A percentile compares a stretch with the other conserved stretches of the same genome.
phyloP scores from a whole-genome alignment of 139 green algal species.

The Zygnema circumcarinatum region DNA sequence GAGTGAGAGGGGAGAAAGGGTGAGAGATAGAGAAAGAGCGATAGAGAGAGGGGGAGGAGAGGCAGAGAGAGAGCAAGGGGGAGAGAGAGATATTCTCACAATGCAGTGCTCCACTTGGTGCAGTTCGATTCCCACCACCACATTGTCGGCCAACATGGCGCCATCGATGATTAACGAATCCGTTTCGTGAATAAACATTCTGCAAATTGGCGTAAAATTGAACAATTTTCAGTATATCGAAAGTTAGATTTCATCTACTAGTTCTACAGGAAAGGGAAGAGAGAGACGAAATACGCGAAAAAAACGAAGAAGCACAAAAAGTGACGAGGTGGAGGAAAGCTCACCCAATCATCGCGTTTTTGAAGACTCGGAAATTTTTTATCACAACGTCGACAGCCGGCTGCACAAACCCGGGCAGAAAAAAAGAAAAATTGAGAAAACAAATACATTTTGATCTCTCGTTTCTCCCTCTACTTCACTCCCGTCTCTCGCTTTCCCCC shows the following conservation, averaged over 20 bases:
- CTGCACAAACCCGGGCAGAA: conserved; percentile 4
- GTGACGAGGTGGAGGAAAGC: not conserved
- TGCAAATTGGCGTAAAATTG: conserved; percentile 15
- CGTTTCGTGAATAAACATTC: conserved; percentile 51
- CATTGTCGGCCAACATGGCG: conserved; percentile 43
- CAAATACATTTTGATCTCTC: no score
- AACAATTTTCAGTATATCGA: no score
- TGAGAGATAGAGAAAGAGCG: no score
- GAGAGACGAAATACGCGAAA: no score
- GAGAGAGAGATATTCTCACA: conserved; percentile 23
- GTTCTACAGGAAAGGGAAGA: no score
- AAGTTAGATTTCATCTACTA: no score
- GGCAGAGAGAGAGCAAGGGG: no score
- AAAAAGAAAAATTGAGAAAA: not conserved
- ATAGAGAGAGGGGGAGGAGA: not conserved
- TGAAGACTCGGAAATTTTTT: conserved; percentile 34
- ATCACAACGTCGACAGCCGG: conserved; percentile 6
- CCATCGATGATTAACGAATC: conserved; percentile 25
- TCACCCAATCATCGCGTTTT: conserved; percentile 47
- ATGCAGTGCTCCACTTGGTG: conserved; percentile 17
- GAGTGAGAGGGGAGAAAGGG: no score
- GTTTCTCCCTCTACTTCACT: no score
- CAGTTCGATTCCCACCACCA: conserved; percentile 31
- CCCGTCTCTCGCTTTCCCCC: no score
- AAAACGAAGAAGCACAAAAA: no score